Conservation (phyloP, 305 asterid species). For the Rubia tinctorum region DNA sequence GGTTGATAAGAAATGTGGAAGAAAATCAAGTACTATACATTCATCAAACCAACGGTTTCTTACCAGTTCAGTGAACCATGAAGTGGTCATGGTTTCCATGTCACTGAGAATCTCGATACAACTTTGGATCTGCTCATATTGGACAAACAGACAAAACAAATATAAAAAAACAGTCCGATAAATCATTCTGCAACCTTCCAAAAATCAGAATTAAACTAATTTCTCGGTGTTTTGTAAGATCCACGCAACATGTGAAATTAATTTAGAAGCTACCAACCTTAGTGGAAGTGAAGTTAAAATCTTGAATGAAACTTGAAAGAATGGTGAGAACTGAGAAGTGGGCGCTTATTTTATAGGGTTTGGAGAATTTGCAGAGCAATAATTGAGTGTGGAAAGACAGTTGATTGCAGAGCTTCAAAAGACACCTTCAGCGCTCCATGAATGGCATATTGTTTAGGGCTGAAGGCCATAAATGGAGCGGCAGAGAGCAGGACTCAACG, state of each 20-base stretch:
- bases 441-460: not conserved
- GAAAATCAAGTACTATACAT: too few relatives aligned
- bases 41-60: not conserved
- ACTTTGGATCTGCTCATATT: not conserved
- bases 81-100: slow-evolving; percentile 10
- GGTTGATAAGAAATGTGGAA: too few relatives aligned
- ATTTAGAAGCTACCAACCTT: not conserved
- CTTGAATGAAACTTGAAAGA: not conserved
- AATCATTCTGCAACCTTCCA: too few relatives aligned
- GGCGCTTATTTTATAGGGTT: not conserved
- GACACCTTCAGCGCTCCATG: slow-evolving; percentile 9
- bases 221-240: not conserved
- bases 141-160: not conserved
- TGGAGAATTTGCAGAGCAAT: not conserved
- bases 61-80: slow-evolving; percentile 16
- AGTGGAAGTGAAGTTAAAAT: not conserved
- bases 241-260: not conserved
- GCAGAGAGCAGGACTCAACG: not conserved
- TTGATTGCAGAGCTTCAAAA: slow-evolving; percentile 19
- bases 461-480: slow-evolving; percentile 17
- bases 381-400: too few relatives aligned
- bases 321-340: not conserved
- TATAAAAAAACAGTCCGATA: not conserved
- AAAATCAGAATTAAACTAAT: not conserved
- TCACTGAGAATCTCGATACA: not conserved